phyloP scores from a whole-genome alignment of 2,329 filamentous ascomycete species.

The Zymoseptoria passerinii region DNA sequence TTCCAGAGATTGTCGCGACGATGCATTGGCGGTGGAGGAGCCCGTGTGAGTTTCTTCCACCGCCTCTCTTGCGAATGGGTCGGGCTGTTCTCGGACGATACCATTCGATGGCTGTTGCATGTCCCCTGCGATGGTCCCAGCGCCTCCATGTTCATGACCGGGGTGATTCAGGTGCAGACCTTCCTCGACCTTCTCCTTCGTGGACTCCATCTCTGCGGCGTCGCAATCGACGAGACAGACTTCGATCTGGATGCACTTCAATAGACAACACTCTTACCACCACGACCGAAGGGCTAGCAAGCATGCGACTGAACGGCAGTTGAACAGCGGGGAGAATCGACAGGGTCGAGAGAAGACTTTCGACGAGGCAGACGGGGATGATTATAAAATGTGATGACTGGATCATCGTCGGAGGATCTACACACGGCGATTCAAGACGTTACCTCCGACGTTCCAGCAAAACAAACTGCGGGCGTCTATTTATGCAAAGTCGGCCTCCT shows the following conservation, averaged over 20 bases:
- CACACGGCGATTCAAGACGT: neutral
- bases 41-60: conserved; percentile 11
- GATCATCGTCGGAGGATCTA: neutral
- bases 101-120: conserved; percentile 2
- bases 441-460: neutral
- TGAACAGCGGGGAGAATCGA: neutral
- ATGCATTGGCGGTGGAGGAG: conserved; percentile 5
- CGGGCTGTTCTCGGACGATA: conserved; percentile 4
- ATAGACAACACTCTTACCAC: neutral
- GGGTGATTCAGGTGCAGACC: conserved; percentile 22
- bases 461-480: neutral
- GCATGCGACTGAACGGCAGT: neutral
- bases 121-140: conserved; percentile 10
- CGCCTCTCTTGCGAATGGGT: conserved; percentile 6
- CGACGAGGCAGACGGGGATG: neutral
- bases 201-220: conserved; percentile 11
- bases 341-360: neutral
- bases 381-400: neutral
- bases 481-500: neutral
- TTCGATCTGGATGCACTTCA: too few relatives aligned
- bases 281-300: neutral
- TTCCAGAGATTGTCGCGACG: conserved; percentile 2
- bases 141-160: conserved; percentile 17
- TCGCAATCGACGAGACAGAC: neutral
- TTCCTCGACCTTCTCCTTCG: conserved; percentile 17